phyloP scores from a whole-genome alignment of 2,329 filamentous ascomycete genomes.

The Cryphonectria naterciae region DNA sequence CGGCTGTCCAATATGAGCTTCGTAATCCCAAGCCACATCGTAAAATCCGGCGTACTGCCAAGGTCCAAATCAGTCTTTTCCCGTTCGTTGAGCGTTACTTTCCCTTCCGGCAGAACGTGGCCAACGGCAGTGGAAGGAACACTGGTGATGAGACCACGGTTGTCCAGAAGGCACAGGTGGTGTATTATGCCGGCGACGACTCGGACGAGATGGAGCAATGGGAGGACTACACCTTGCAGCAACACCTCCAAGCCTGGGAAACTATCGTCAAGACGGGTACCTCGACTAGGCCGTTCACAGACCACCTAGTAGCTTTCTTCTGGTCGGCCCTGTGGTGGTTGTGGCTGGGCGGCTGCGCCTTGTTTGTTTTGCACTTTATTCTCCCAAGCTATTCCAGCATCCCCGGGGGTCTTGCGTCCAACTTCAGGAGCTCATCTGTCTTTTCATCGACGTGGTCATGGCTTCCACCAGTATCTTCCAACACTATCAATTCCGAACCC shows the following conservation, averaged over 20 bases:
- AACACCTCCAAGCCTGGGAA: conserved; percentile 15
- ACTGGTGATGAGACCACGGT: conserved; percentile 32
- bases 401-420: background rate
- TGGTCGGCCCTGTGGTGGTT: background rate
- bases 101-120: conserved; percentile 25
- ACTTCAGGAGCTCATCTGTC: background rate
- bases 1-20: background rate
- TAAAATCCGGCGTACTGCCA: conserved; percentile 31
- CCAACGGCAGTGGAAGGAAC: conserved; percentile 26
- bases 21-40: conserved; percentile 11
- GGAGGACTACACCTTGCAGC: conserved; percentile 23
- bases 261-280: background rate
- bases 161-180: conserved; percentile 34
- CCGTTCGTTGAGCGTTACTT: conserved; percentile 37
- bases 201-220: conserved; percentile 15
- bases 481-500: background rate
- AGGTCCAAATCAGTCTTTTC: conserved; percentile 40
- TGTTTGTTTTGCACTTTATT: background rate
- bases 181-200: conserved; percentile 39
- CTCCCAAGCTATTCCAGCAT: background rate
- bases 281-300: no score
- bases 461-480: background rate
- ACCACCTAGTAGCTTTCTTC: background rate
- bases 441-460: background rate
- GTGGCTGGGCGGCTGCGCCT: background rate